phyloP scores from a whole-genome alignment of 2,329 filamentous ascomycete species.

The Paracamarosporium sp. region DNA sequence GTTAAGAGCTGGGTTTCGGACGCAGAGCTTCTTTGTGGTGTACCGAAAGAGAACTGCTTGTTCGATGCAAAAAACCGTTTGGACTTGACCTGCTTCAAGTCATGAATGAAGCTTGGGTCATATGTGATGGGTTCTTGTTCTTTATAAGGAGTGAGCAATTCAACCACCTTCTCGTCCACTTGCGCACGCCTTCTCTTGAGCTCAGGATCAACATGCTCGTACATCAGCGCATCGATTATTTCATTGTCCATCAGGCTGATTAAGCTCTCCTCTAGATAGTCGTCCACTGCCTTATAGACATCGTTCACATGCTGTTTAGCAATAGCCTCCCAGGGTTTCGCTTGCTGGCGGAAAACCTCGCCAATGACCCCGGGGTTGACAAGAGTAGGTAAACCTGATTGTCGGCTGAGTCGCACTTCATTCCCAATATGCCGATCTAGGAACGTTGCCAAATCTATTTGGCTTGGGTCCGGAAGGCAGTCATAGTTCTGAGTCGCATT shows the following conservation, averaged over 20 bases:
- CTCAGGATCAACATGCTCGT: constrained; percentile 25
- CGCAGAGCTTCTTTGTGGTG: not conserved
- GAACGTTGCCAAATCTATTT: constrained; percentile 19
- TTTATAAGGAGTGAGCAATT: constrained; percentile 28
- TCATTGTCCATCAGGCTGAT: constrained; percentile 21
- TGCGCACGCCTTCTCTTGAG: constrained; percentile 18
- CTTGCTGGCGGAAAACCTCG: constrained; percentile 30
- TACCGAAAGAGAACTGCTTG: not conserved
- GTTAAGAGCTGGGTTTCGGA: constrained; percentile 19
- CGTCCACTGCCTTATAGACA: constrained; percentile 24
- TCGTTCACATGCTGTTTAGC: constrained; percentile 19
- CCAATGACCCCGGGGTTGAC: constrained; percentile 32
- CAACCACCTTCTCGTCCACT: constrained; percentile 26
- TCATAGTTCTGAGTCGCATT: constrained; percentile 16
- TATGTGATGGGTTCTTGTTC: constrained; percentile 28
- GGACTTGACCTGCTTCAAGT: constrained; percentile 20
- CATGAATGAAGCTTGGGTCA: constrained; percentile 26
- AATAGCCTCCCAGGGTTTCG: constrained; percentile 24
- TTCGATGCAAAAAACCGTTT: constrained; percentile 13
- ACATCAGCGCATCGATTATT: constrained; percentile 21
- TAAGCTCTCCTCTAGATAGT: constrained; percentile 24
- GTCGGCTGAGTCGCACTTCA: constrained; percentile 25
- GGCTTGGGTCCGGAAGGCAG: constrained; percentile 12
- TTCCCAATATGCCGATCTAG: constrained; percentile 22
- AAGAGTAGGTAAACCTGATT: constrained; percentile 23